Evolutionary conservation across 2,329 filamentous ascomycete species (phyloP).

Genomic region (Alternaria arbusti): DNA sequence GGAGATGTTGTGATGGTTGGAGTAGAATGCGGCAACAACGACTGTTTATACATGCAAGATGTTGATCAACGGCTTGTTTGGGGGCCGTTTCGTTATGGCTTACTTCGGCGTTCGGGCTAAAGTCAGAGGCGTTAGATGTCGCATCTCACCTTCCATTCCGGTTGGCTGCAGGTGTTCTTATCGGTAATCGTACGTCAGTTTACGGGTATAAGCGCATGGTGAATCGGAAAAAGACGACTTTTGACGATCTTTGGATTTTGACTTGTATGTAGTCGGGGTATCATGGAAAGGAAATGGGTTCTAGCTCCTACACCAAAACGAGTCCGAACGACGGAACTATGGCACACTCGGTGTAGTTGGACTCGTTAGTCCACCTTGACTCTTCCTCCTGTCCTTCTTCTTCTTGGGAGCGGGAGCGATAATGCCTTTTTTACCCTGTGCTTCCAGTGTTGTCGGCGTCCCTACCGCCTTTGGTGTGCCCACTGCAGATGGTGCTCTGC

Average conservation of each 20-base stretch:
- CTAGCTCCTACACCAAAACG: not conserved
- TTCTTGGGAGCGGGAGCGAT: slow-evolving; percentile 34
- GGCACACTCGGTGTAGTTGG: slow-evolving; percentile 39
- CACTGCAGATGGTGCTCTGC: slow-evolving; percentile 35
- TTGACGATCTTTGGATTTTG: not conserved
- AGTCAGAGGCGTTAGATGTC: not conserved
- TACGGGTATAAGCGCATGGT: not conserved
- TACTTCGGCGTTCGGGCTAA: not conserved
- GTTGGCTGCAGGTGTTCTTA: not conserved
- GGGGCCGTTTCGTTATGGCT: not conserved
- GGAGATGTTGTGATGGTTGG: not conserved
- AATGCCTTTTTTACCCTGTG: slow-evolving; percentile 33
- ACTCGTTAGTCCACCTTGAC: slow-evolving; percentile 41
- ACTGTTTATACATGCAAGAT: not conserved
- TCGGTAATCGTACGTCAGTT: slow-evolving; percentile 22
- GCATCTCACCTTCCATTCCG: not conserved
- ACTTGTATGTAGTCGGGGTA: slow-evolving; percentile 4
- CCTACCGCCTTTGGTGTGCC: slow-evolving; percentile 37
- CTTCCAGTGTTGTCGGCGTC: slow-evolving; percentile 23
- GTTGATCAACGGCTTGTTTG: not conserved
- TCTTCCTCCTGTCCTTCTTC: slow-evolving; percentile 48
- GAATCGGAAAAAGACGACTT: not conserved
- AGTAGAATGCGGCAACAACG: not conserved
- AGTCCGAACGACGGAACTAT: not conserved
- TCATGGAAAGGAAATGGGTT: slow-evolving; percentile 1